Evolutionary conservation across 129 eudicot genomes (phyloP).

Genomic region (Helichrysum umbraculigerum): DNA sequence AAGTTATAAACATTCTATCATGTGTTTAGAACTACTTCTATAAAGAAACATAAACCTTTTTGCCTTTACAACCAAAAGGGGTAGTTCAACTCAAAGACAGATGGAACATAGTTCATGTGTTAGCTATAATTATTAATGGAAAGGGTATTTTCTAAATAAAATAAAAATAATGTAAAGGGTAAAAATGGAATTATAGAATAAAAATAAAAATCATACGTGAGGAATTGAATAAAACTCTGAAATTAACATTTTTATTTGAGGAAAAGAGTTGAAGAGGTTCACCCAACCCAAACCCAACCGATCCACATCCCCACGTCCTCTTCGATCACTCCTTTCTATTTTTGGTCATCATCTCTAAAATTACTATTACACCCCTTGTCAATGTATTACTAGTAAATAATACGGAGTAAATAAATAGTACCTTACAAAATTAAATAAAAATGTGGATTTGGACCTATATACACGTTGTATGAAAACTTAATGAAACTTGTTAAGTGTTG

Average conservation of each 20-base stretch:
- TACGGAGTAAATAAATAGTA: neutral
- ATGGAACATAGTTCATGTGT: conserved; percentile 23
- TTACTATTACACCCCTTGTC: conserved; percentile 3
- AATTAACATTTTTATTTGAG: conserved; percentile 22
- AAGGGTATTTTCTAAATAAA: neutral
- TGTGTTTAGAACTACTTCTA: neutral
- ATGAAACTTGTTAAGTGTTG: too few species aligned
- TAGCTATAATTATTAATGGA: conserved; percentile 11
- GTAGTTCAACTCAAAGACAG: neutral
- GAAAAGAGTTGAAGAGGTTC: conserved; percentile 47
- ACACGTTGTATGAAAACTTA: neutral
- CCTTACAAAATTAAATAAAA: neutral
- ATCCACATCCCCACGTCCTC: conserved; percentile 49
- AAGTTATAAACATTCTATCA: neutral
- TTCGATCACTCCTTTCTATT: conserved; percentile 2
- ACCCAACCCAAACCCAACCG: conserved; percentile 80
- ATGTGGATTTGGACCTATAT: neutral
- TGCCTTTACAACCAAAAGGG: conserved; percentile 27
- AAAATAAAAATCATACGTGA: conserved; percentile 23
- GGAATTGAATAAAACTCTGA: conserved; percentile 23
- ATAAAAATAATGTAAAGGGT: conserved; percentile 20
- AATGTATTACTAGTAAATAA: neutral
- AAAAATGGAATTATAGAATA: conserved; percentile 23
- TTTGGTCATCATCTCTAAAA: neutral
- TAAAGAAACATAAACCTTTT: neutral